Percentiles rank a stretch among this genome's conserved stretches.
phyloP scores from a whole-genome alignment of 306 rosid genomes.

The Canavalia ensiformis region DNA sequence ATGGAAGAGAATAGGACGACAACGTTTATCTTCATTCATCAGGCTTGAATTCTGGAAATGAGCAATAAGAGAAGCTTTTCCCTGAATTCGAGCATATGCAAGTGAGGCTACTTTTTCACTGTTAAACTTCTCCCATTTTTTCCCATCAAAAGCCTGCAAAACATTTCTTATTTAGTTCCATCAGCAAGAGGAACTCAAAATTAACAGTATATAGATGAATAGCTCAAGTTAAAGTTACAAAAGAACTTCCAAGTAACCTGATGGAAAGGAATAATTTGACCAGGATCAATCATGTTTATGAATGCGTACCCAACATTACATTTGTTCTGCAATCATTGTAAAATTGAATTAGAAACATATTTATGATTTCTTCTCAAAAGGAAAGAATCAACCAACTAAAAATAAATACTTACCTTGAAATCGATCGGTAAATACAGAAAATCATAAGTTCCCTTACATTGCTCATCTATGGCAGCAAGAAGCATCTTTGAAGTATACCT shows the following conservation, averaged over 20 bases:
- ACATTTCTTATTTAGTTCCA: constrained; percentile 33
- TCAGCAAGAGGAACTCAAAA: not conserved
- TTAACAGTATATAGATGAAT: not conserved
- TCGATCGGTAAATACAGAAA: constrained; percentile 84
- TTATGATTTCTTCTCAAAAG: constrained; percentile 1
- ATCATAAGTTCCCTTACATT: constrained; percentile 78
- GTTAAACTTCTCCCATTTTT: constrained; percentile 85
- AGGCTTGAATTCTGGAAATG: constrained; percentile 85
- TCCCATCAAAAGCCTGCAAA: constrained; percentile 78
- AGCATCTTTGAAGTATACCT: constrained; percentile 89
- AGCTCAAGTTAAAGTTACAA: not conserved
- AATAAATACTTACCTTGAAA: constrained; percentile 65
- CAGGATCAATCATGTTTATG: constrained; percentile 78
- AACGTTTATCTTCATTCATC: constrained; percentile 79
- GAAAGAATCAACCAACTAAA: constrained; percentile 29
- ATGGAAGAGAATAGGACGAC: constrained; percentile 83
- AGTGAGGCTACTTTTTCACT: constrained; percentile 84
- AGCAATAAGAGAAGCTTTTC: constrained; percentile 74
- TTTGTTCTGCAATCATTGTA: constrained; percentile 66
- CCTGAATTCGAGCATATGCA: constrained; percentile 85
- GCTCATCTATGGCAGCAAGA: constrained; percentile 83
- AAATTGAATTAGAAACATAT: constrained; percentile 40
- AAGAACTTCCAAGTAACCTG: constrained; percentile 58
- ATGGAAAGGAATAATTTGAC: constrained; percentile 71
- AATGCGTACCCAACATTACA: constrained; percentile 88